phyloP scores from a whole-genome alignment of 352 stramenopile genomes.

The Phytophthora agathidicida region DNA sequence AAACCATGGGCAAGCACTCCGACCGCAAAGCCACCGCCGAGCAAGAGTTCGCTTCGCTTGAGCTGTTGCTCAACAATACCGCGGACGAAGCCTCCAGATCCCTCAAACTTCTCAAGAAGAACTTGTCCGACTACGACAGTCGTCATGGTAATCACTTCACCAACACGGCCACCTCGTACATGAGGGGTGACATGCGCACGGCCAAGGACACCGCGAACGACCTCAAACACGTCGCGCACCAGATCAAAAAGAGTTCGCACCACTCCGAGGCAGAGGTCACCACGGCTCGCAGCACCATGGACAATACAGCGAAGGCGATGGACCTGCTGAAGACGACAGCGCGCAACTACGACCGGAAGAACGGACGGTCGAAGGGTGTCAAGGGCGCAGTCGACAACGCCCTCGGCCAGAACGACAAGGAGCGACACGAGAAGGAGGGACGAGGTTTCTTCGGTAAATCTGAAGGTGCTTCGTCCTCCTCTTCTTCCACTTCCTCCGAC shows the following conservation, averaged over 20 bases:
- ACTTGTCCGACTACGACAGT: slow-evolving; percentile 27
- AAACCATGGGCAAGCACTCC: slow-evolving; percentile 22
- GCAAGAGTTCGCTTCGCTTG: slow-evolving; percentile 24
- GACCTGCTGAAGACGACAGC: slow-evolving; percentile 19
- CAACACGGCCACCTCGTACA: slow-evolving; percentile 22
- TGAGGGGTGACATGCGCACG: slow-evolving; percentile 22
- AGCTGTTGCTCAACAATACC: slow-evolving; percentile 25
- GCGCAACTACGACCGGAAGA: slow-evolving; percentile 27
- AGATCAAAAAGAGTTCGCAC: slow-evolving; percentile 16
- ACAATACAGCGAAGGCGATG: slow-evolving; percentile 20
- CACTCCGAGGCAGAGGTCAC: slow-evolving; percentile 14
- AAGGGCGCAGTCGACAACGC: slow-evolving; percentile 25
- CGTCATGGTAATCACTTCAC: slow-evolving; percentile 25
- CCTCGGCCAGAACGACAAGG: slow-evolving; percentile 17
- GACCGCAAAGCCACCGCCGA: slow-evolving; percentile 10
- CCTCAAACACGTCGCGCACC: slow-evolving; percentile 19
- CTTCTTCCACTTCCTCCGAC: too few species aligned
- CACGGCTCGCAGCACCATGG: slow-evolving; percentile 19
- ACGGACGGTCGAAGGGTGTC: slow-evolving; percentile 23
- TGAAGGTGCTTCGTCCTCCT: too few species aligned
- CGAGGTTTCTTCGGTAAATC: not conserved
- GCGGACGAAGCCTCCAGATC: slow-evolving; percentile 19
- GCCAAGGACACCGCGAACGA: slow-evolving; percentile 25
- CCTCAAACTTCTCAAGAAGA: slow-evolving; percentile 28
- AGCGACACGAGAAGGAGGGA: not conserved